Conservation (phyloP, 1,284 basidiomycete genomes). For the Cryptococcus sp. region DNA sequence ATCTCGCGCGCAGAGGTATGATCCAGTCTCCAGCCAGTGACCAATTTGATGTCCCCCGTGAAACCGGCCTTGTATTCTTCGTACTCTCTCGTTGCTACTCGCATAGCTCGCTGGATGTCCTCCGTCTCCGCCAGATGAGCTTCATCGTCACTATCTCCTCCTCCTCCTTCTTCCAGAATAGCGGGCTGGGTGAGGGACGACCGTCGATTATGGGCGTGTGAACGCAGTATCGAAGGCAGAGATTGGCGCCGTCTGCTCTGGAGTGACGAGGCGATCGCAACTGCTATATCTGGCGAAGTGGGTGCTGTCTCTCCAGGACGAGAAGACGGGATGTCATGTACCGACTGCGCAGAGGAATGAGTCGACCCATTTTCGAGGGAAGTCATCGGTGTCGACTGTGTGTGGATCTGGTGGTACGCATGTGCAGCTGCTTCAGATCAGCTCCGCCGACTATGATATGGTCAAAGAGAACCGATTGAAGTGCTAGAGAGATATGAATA, state of each 20-base stretch:
- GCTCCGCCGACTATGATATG: too few species aligned
- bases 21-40: constrained; percentile 26
- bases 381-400: too few species aligned
- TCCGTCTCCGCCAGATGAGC: background rate
- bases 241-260: constrained; percentile 9
- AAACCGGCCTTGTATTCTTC: constrained; percentile 16
- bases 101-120: background rate
- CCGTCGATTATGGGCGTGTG: too few species aligned
- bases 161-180: constrained; percentile 2
- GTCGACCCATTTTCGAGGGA: too few species aligned
- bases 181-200: too few species aligned
- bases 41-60: constrained; percentile 17
- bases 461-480: too few species aligned
- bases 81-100: constrained; percentile 15
- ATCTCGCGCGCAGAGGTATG: constrained; percentile 60
- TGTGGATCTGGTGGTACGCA: too few species aligned
- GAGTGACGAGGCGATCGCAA: constrained; percentile 13
- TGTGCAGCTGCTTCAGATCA: too few species aligned
- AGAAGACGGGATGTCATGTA: too few species aligned
- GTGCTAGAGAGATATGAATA: background rate
- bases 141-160: background rate
- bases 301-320: background rate
- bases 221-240: constrained; percentile 8
- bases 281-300: constrained; percentile 8
- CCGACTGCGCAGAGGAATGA: too few species aligned